A percentile compares a stretch with the other conserved stretches of the same genome.
Conservation (phyloP, 2,329 filamentous ascomycete genomes). For the Neofusicoccum parvum region DNA sequence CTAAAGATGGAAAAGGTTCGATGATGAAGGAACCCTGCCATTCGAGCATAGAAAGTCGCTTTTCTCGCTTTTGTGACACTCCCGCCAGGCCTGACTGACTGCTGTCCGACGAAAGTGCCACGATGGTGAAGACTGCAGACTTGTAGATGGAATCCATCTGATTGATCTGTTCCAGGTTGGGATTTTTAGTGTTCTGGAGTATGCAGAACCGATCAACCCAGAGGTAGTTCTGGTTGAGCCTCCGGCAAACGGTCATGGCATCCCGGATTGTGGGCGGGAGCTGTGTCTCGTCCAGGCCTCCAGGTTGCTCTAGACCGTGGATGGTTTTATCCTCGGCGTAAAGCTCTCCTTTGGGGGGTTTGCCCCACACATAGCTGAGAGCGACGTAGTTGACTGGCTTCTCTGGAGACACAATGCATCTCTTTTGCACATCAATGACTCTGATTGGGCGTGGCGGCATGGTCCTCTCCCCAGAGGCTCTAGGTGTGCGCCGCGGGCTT, state of each 20-base stretch:
- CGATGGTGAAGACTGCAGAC: neutral
- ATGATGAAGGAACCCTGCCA: no score
- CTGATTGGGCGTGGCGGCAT: neutral
- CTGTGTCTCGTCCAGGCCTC: neutral
- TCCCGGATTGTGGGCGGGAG: constrained; percentile 10
- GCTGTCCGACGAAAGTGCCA: neutral
- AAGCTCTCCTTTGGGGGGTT: neutral
- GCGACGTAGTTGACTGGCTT: neutral
- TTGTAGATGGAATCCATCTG: neutral
- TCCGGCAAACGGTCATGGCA: constrained; percentile 4
- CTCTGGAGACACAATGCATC: neutral
- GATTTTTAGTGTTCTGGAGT: neutral
- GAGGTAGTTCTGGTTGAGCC: constrained; percentile 18
- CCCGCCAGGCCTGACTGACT: neutral
- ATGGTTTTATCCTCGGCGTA: neutral
- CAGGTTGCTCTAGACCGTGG: neutral
- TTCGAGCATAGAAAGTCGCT: neutral
- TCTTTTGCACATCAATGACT: neutral
- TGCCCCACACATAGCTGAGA: neutral
- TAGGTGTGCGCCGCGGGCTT: no score
- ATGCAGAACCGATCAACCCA: constrained; percentile 23
- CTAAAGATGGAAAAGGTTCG: no score
- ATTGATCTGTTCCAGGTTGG: neutral
- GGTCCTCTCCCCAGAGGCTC: no score
- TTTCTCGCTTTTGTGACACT: neutral